Percentiles rank a stretch among this genome's conserved stretches.
These are phyloP conservation scores for Leccinum uliginosum DNA, from an alignment of 768 basidiomycete genomes.

Conservation along the genomic window DNA sequence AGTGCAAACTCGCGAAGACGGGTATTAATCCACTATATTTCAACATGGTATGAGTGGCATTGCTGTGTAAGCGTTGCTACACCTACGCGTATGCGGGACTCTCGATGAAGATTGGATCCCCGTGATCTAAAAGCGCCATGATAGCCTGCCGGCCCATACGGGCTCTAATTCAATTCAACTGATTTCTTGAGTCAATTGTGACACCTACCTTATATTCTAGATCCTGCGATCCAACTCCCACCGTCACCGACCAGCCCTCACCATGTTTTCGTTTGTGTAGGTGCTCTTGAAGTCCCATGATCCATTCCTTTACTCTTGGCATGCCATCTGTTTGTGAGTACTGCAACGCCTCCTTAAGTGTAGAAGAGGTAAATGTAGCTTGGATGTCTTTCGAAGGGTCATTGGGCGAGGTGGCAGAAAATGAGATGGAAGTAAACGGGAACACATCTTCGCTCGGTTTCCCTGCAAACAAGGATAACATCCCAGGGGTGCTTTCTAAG, in stretches of 20 bases:
- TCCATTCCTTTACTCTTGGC: constrained; percentile 55
- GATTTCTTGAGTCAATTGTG: not conserved
- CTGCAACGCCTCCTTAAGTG: constrained; percentile 51
- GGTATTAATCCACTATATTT: constrained; percentile 54
- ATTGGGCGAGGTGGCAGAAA: not conserved
- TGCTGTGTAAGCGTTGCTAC: not conserved
- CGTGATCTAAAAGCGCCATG: constrained; percentile 59
- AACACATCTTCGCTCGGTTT: not conserved
- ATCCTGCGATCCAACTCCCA: constrained; percentile 81
- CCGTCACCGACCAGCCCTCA: constrained; percentile 64
- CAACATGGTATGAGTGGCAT: not conserved
- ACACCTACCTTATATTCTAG: constrained; percentile 62
- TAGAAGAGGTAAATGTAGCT: constrained; percentile 46
- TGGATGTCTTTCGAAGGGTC: constrained; percentile 36
- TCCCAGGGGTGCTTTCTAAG: not conserved
- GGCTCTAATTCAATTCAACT: not conserved
- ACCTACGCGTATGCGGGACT: constrained; percentile 62
- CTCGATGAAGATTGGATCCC: constrained; percentile 75
- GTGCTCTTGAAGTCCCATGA: constrained; percentile 58
- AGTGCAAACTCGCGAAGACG: constrained; percentile 47
- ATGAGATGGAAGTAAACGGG: constrained; percentile 12
- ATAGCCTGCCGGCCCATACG: constrained; percentile 46
- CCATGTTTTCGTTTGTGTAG: constrained; percentile 55
- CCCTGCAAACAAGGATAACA: not conserved
- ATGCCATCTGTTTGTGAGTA: constrained; percentile 69